Base-by-base conservation (phyloP, 768 basidiomycete species). In the Russula sp. region DNA sequence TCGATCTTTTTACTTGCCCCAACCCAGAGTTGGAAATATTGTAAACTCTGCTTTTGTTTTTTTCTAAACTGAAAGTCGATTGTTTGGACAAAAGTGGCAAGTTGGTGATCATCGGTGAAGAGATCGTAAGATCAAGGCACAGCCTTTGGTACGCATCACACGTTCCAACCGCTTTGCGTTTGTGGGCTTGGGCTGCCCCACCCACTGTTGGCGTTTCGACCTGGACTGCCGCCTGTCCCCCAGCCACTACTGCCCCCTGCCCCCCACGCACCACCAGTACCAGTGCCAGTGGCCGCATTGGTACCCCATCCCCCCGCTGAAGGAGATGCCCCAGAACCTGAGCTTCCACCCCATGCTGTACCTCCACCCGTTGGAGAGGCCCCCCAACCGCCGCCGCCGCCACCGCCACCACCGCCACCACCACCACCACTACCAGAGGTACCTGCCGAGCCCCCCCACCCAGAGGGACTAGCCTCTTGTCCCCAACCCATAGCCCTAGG, bases 241-340 rank as follows among this genome's bases (percentile, higher is more conserved):
- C 73, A 70, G 25, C 68, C 70, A 56, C 68, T 69, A 53, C 69
- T 59, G 51, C 68, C 58, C 61, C 73, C 72, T 10, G 67, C 67
- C 2, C 65, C 39, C 64, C 64, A 39, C 59, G 66, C 35, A 53
- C 79, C 35, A 53, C 79, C 61, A 79, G 66, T 25, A 53, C 79
- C 61, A 79, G 10, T 10, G 2, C 22, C 3, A 22, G 82, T 52
- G 73, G 75, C 39, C 71, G 68, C 39, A 68, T 68, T 55, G 68
- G 73, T 58, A 68, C 64, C 69, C 68, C 71, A 70, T 69, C 75
- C 64, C 67, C 75, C 58, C 69, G 68, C 63, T 63, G 67, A 39
- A 36, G 43, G 54, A 20, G 43, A 64, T 52, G 22, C 60, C 34
- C 68, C 68, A 59, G 66, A 64, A 25, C 64, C 66, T 32, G 67